These are phyloP conservation scores for Gautieria morchelliformis DNA, from an alignment of 768 basidiomycete species.

Conservation along the genomic window DNA sequence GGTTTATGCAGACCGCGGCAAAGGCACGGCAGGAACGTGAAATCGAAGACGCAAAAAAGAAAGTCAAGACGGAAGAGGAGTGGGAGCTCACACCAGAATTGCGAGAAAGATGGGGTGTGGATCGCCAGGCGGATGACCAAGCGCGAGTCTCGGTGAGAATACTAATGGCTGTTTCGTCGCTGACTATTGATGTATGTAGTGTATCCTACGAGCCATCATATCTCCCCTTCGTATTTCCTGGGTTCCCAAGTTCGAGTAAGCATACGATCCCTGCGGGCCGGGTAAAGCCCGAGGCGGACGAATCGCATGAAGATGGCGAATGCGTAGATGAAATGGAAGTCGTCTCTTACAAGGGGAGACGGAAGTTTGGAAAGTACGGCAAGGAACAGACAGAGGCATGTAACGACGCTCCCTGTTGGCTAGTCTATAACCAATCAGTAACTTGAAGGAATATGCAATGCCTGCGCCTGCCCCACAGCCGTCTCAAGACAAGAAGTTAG, in stretches of 20 bases:
- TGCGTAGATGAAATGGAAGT: background rate
- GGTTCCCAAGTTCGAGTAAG: background rate
- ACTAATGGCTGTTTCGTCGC: background rate
- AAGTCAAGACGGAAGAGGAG: background rate
- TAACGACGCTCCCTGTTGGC: background rate
- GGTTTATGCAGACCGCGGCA: constrained; percentile 8
- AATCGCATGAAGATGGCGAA: background rate
- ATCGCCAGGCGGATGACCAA: background rate
- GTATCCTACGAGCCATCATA: constrained; percentile 5
- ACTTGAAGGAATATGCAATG: background rate
- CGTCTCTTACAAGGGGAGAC: background rate
- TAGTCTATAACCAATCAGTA: background rate
- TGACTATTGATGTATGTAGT: background rate
- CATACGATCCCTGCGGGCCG: too few species aligned
- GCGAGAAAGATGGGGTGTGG: background rate
- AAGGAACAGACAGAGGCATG: background rate
- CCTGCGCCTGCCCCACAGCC: background rate
- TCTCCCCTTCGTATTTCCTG: constrained; percentile 4
- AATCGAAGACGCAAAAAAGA: background rate
- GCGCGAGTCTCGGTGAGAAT: background rate
- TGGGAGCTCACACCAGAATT: constrained; percentile 1
- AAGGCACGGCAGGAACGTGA: background rate
- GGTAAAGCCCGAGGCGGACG: background rate
- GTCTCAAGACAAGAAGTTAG: background rate
- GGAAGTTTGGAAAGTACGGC: constrained; percentile 5